Evolutionary conservation across 2,329 filamentous ascomycete species (phyloP).

Genomic region (Cercospora zeae-maydis): DNA sequence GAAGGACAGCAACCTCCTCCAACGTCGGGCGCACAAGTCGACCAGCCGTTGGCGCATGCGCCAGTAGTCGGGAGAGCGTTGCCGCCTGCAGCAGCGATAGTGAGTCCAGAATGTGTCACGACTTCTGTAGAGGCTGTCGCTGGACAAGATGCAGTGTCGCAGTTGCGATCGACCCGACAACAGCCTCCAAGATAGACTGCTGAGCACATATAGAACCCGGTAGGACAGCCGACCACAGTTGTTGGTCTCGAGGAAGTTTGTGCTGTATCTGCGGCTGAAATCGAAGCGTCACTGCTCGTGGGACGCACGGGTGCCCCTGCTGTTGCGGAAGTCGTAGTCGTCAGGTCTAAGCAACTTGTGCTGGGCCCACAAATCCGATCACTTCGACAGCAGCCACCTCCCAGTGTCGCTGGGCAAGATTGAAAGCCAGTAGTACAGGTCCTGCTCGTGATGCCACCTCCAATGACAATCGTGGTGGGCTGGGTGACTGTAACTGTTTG

Average conservation of each 20-base stretch:
- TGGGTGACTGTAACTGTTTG: conserved; percentile 29
- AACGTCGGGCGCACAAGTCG: conserved; percentile 60
- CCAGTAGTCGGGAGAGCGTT: conserved; percentile 31
- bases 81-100: conserved; percentile 52
- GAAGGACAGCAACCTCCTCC: conserved; percentile 80
- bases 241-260: conserved; percentile 39
- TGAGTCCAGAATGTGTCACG: conserved; percentile 61
- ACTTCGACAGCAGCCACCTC: conserved; percentile 50
- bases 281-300: conserved; percentile 34
- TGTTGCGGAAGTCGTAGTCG: conserved; percentile 35
- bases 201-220: conserved; percentile 85
- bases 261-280: conserved; percentile 18
- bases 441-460: conserved; percentile 9
- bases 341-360: conserved; percentile 36
- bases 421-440: conserved; percentile 45
- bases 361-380: conserved; percentile 44
- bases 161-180: conserved; percentile 83
- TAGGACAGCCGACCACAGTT: conserved; percentile 61
- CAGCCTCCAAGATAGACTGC: conserved; percentile 79
- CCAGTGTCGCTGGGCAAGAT: conserved; percentile 46
- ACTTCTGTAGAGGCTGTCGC: conserved; percentile 60
- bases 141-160: conserved; percentile 75
- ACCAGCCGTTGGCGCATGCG: conserved; percentile 77
- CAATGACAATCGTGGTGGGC: conserved; percentile 33
- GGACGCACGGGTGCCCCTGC: conserved; percentile 44